Base-by-base conservation (phyloP, 192 early-diverging fungal genomes). In the Podila verticillata region DNA sequence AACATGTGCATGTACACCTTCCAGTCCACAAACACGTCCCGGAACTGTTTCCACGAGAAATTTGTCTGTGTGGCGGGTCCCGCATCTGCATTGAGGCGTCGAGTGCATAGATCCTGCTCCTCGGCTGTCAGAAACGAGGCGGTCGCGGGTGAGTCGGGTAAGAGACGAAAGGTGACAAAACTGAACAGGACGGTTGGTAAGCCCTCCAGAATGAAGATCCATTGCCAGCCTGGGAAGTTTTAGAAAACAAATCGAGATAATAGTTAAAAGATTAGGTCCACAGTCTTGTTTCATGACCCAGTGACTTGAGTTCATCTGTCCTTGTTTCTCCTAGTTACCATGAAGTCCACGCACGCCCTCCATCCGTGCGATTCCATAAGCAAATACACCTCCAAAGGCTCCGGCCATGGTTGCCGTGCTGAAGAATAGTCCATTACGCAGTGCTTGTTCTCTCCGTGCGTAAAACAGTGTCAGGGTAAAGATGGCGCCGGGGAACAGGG, bases 121-220 rank as follows among this genome's bases (percentile, higher is more conserved):
- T 75, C 58, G 7, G 68, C 62, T 28, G 60, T 86, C 29, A 89
- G 48, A 51, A 82, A 89, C 57, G 57, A 68, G 4, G 85, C 66
- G 19, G 68, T 86, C 31, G 84, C 75, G 13, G 89, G 86, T 10
- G 82, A 84, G 64, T 86, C 83, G 3, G 87, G 77, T 24, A 89
- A 71, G 24, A 68, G 31, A n/a, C 71, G 81, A 48, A 68, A 77
- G 10, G 71, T 66, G 19, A 75, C 44, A 29, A 71, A 8, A 17
- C 72, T 65, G 32, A 83, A 31, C 9, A 81, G 62, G 30, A 85
- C 57, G 5, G 84, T 75, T 1, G 84, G 68, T 17, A 91, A 35
- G 4, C 91, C 93, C 68, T 91, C 89, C 15, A 90, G 70, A 28
- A 94, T 59, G 70, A 93, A 93, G n/a, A 93, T 82, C 85, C 85